phyloP scores from a whole-genome alignment of 23 red algal genomes.

The Gracilaria domingensis region DNA sequence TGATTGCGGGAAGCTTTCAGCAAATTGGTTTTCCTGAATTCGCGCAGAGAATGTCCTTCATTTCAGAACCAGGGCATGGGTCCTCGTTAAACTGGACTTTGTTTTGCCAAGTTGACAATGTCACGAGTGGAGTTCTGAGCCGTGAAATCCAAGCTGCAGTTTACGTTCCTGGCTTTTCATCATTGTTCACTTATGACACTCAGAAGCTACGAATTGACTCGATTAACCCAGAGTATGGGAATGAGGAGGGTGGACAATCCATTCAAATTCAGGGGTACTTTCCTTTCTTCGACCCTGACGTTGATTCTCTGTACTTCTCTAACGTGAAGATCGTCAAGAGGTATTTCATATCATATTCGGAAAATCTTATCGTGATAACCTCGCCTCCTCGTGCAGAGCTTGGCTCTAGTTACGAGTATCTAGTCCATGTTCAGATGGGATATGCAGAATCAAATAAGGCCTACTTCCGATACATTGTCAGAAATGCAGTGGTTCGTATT shows the following conservation, averaged over 20 bases:
- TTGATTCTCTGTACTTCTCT: constrained; percentile 58
- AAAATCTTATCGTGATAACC: constrained; percentile 20
- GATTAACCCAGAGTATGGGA: constrained; percentile 52
- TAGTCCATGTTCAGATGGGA: constrained; percentile 62
- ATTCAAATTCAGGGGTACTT: constrained; percentile 71
- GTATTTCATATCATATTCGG: constrained; percentile 46
- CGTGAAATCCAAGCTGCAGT: constrained; percentile 26
- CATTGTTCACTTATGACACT: constrained; percentile 59
- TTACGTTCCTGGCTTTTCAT: constrained; percentile 42
- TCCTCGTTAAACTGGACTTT: constrained; percentile 60
- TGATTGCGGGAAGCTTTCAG: constrained; percentile 48
- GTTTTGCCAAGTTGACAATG: constrained; percentile 38
- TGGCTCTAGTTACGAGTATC: constrained; percentile 58
- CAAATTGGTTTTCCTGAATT: constrained; percentile 52
- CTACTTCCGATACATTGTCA: constrained; percentile 54
- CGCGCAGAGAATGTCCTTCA: constrained; percentile 36
- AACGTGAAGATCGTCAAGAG: constrained; percentile 29
- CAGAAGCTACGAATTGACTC: constrained; percentile 28
- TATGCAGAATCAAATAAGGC: constrained; percentile 49
- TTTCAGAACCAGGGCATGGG: constrained; percentile 55
- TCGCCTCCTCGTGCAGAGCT: constrained; percentile 54
- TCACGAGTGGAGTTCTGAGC: neutral
- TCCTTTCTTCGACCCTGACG: constrained; percentile 54
- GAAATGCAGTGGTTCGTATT: constrained; percentile 45
- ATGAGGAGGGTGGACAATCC: constrained; percentile 53